Evolutionary conservation across 345 rosid species (phyloP).

Genomic region (Eucalyptus pauciflora): DNA sequence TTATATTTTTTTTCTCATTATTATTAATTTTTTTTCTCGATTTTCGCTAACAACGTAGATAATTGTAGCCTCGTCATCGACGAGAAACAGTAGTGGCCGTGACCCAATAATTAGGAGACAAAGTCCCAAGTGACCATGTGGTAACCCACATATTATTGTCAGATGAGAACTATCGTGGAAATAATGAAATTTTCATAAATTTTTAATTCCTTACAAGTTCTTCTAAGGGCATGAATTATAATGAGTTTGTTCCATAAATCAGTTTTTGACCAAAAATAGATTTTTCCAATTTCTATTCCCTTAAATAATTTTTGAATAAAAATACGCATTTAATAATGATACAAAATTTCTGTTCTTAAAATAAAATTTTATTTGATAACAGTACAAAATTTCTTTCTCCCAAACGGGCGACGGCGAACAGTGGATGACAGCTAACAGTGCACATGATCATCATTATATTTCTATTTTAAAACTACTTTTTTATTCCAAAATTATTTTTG

Average conservation of each 20-base stretch:
- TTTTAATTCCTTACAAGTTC: too few species aligned
- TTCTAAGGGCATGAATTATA: too few species aligned
- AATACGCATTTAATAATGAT: rapidly evolving
- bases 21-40: neutral
- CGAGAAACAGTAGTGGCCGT: neutral
- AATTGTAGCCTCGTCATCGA: neutral
- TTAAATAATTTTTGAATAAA: too few species aligned
- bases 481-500: rapidly evolving
- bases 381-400: rapidly evolving
- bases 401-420: rapidly evolving
- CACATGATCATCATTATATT: too few species aligned
- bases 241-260: too few species aligned
- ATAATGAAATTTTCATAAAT: neutral
- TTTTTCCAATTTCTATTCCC: rapidly evolving
- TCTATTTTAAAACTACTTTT: rapidly evolving
- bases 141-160: neutral
- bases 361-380: rapidly evolving
- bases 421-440: rapidly evolving
- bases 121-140: neutral
- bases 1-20: neutral
- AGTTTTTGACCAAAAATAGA: too few species aligned
- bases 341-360: rapidly evolving
- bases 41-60: neutral
- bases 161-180: neutral
- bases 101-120: neutral